Base-by-base conservation (phyloP, 768 basidiomycete species). In the Auriscalpium microsporum region DNA sequence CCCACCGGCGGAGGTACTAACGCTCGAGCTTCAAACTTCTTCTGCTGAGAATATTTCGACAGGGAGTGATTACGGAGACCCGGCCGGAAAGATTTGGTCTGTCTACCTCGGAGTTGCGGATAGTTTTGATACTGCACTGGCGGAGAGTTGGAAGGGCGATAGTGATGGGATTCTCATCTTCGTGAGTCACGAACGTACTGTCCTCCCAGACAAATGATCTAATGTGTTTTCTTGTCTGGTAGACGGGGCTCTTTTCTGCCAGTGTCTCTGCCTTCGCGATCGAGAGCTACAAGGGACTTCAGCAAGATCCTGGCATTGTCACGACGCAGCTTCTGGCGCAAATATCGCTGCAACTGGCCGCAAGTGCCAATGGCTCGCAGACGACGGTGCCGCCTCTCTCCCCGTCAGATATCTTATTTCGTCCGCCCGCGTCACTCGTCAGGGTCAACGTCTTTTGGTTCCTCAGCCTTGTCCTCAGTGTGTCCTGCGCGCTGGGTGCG, bases 361-460 rank as follows among this genome's bases (percentile, higher is more conserved):
- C 21, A 21, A 14, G 16, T 4, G 13, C 34, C 13, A 51, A 51
- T 8, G 50, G 14, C 40, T 42, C 40, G 3, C 40, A 42, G 17
- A 13, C 17, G 40, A 28, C 28, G 5, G 28, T 28, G 28, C 17
- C 13, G 4, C 40, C 2, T 17, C 6, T 42, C 14, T 13, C 40
- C 14, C 40, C 40, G 4, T 42, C 40, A 3, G 17, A 13, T 14
- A 42, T 17, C 4, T 8, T 34, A 11, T 21, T 17, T 4, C 37
- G 40, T 11, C 28, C 38, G 40, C 16, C 57, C 17, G 3, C 28
- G 11, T 10, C 21, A 8, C 37, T 50, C 2, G 37, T 60, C 16
- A 45, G 53, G n/a, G 49, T 60, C 48, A 61, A 61, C 28, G 28
- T 36, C 6, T 13, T 61, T 38, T 61, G 58, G 60, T 4, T 51